Evolutionary conservation across 805 yeast genomes (phyloP).

Genomic region (Scheffersomyces spartinae): DNA sequence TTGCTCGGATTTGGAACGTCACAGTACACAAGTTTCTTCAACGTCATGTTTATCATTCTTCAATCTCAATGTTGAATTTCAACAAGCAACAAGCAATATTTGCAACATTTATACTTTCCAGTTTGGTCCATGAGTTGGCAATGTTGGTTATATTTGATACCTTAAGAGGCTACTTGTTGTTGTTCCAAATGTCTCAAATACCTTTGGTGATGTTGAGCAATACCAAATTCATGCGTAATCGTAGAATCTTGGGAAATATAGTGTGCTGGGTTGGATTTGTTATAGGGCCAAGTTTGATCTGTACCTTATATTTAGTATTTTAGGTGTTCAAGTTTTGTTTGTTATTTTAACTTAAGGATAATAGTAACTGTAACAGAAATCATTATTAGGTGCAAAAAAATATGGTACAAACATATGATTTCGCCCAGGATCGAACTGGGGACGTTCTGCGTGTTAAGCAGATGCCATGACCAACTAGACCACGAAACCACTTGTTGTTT

Average conservation of each 20-base stretch:
- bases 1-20: slow-evolving; percentile 86
- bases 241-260: slow-evolving; percentile 59
- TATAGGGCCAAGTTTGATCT: slow-evolving; percentile 80
- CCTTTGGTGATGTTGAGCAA: slow-evolving; percentile 63
- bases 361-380: neutral
- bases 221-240: slow-evolving; percentile 43
- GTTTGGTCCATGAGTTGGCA: slow-evolving; percentile 80
- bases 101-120: slow-evolving; percentile 67
- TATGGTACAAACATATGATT: slow-evolving; percentile 69
- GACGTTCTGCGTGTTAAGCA: slow-evolving; percentile 99
- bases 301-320: slow-evolving; percentile 72
- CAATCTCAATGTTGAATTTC: slow-evolving; percentile 64
- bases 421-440: slow-evolving; percentile 99
- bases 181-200: slow-evolving; percentile 79
- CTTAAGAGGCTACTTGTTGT: slow-evolving; percentile 67
- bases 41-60: slow-evolving; percentile 89
- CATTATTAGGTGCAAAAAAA: no score
- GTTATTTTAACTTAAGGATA: neutral
- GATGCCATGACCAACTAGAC: slow-evolving; percentile 99
- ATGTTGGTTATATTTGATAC: slow-evolving; percentile 82
- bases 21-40: slow-evolving; percentile 86
- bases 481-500: slow-evolving; percentile 74
- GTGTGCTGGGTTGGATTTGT: slow-evolving; percentile 89
- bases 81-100: slow-evolving; percentile 61
- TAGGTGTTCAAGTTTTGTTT: no score